Evolutionary conservation across 495 filamentous ascomycete species (phyloP), one percentile per base, ranked within the genome.

Genomic region (Staphylotrichum longicolle): DNA sequence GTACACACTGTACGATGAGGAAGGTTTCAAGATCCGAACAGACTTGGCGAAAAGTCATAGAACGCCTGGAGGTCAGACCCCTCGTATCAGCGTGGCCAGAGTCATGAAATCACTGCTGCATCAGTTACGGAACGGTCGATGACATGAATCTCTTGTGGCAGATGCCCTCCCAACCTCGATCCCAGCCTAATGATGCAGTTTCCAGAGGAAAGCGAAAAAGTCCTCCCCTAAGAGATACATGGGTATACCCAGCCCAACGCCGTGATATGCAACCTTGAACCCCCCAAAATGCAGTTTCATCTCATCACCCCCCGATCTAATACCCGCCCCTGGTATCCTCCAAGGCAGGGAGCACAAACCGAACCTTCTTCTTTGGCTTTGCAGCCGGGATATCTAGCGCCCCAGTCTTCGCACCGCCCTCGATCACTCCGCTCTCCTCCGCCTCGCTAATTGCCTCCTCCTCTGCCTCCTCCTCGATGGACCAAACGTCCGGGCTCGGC

Each of bases 401-500:
- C 56, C 61, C 65, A 12, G 58, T 66, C 67, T 67, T 73, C 54
- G 39, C 61, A 35, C 63, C 42, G 62, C 60, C 42, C 64, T 52
- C 30, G 58, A 57, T 10, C 7, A 27, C 55, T 40, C 5, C 39
- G 52, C 70, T 67, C 10, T 71, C 63, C 0, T 66, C 69, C 63
- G 71, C 65, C 62, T 75, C 73, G 45, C 71, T 77, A 3, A 20
- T 3, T 12, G 42, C 7, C 59, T 72, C 78, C 56, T 75, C 74
- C 63, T 80, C 76, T 12, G 74, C 69, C 64, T 80, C 75, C 67
- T 82, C 79, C 59, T 80, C 77, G 57, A 82, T 82, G 44, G 73
- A 72, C 72, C 76, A 82, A 2, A 82, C 78, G 54, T 82, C 79
- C 14, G 79, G 79, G 57, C 79, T 82, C 20, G 79, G 79, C 62